These are phyloP conservation scores for Aspergillus sp. DNA, from an alignment of 2,329 filamentous ascomycete species.

Conservation along the genomic window DNA sequence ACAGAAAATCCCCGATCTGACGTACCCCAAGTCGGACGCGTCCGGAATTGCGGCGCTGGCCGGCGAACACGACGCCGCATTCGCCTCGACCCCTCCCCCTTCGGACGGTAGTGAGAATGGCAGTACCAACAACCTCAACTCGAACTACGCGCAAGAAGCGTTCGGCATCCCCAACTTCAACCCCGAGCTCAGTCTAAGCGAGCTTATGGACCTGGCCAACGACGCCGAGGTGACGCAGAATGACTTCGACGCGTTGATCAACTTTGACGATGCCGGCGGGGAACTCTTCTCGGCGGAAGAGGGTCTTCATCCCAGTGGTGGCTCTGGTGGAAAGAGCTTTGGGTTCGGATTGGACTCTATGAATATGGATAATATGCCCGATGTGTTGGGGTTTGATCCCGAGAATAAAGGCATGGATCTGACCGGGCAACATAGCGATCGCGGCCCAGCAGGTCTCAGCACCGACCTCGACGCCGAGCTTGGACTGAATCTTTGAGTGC, in stretches of 20 bases:
- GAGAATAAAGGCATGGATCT: slow-evolving; percentile 16
- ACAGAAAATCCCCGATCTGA: slow-evolving; percentile 40
- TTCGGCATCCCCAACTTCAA: slow-evolving; percentile 31
- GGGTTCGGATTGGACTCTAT: slow-evolving; percentile 12
- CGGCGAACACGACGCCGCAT: slow-evolving; percentile 27
- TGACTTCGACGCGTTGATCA: slow-evolving; percentile 48
- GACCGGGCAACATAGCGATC: neutral
- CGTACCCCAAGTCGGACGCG: slow-evolving; percentile 31
- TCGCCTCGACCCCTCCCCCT: slow-evolving; percentile 43
- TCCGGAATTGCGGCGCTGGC: slow-evolving; percentile 17
- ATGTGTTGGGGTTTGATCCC: slow-evolving; percentile 16
- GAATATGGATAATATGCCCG: slow-evolving; percentile 13
- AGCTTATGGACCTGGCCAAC: slow-evolving; percentile 45
- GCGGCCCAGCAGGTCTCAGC: neutral
- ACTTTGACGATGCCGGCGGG: slow-evolving; percentile 43
- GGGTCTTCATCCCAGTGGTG: slow-evolving; percentile 3
- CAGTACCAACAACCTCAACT: slow-evolving; percentile 39
- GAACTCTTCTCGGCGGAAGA: slow-evolving; percentile 38
- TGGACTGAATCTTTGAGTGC: slow-evolving; percentile 16
- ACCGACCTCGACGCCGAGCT: slow-evolving; percentile 22
- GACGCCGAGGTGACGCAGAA: slow-evolving; percentile 46
- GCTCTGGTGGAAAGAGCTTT: slow-evolving; percentile 13
- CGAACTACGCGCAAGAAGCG: slow-evolving; percentile 26
- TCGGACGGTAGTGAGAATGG: slow-evolving; percentile 46
- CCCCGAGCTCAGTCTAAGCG: slow-evolving; percentile 38